Base-by-base conservation (phyloP, 1,139 yeast genomes). In the Geotrichum candidum region DNA sequence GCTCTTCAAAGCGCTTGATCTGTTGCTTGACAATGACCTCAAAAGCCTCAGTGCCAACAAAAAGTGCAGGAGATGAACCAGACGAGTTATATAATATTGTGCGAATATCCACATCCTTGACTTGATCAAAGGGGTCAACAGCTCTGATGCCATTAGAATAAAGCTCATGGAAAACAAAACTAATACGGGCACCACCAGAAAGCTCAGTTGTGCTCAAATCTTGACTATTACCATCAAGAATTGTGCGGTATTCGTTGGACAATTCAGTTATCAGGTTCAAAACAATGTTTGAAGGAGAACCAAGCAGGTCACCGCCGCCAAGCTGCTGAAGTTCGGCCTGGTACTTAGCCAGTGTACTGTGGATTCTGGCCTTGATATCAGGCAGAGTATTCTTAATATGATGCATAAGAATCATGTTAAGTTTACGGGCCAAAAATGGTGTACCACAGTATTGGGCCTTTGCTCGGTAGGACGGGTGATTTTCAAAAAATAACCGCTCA, bases 151-250 rank as follows among this genome's bases (percentile, higher is more conserved):
- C 99, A 73, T 90, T 91, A 73, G 92, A 87, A 80, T 86, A 94
- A 64, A 94, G 88, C 78, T 94, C 99, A 74, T 94, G 99, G 80
- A 94, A 94, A 35, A 94, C 99, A 80, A 92, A 95, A 41, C 96
- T 87, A 68, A 94, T 89, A 82, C 99, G 89, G 1, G 99, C 99
- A 75, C 99, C 99, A 76, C 97, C 97, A 67, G 92, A 86, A 68
- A 91, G 82, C 76, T 91, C 97, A 73, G 88, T 88, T 78, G 71
- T 73, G 84, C 91, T 86, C 88, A 55, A 94, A 83, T 70, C 92
- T 73, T 85, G 90, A 22, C 96, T 87, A 75, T 90, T 96, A 77
- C 99, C 99, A 72, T 90, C 96, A 69, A 94, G 80, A 60, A 94
- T 89, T 15, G 96, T 95, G 67, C 85, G 87, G 76, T 91, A 94